Evolutionary conservation across 1,284 basidiomycete species (phyloP).

Genomic region (Tausonia pullulans): DNA sequence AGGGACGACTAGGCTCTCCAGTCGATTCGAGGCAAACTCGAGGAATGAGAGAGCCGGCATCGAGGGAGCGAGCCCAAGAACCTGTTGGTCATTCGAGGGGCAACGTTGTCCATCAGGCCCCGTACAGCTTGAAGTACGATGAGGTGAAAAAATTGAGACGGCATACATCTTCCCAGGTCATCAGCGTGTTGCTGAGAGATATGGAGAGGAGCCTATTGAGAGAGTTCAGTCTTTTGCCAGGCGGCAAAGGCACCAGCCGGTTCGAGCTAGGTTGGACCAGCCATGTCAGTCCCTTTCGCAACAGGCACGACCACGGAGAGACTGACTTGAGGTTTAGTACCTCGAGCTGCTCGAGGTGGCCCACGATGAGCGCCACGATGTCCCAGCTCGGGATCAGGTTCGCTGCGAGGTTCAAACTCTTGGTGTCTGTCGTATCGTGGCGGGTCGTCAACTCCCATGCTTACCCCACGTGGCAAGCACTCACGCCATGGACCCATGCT

Average conservation of each 20-base stretch:
- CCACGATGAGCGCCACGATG: slow-evolving; percentile 51
- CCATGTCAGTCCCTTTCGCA: neutral
- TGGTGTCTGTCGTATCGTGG: slow-evolving; percentile 46
- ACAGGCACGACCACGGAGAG: slow-evolving; percentile 7
- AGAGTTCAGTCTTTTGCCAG: slow-evolving; percentile 23
- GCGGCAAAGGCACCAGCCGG: slow-evolving; percentile 21
- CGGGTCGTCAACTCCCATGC: slow-evolving; percentile 1
- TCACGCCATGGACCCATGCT: slow-evolving; percentile 44
- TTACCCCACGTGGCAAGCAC: neutral
- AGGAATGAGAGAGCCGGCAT: neutral
- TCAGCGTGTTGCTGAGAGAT: slow-evolving; percentile 60
- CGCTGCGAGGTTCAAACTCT: slow-evolving; percentile 67
- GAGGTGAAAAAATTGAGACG: too few relatives aligned
- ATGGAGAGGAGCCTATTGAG: slow-evolving; percentile 28
- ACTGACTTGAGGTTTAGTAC: slow-evolving; percentile 64
- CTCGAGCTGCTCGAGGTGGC: slow-evolving; percentile 52
- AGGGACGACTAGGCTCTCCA: neutral
- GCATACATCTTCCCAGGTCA: slow-evolving; percentile 56
- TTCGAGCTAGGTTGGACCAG: slow-evolving; percentile 9
- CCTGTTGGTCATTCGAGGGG: neutral
- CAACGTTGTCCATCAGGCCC: neutral
- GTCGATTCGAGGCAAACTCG: neutral
- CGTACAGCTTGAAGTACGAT: neutral
- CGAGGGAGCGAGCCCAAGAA: neutral
- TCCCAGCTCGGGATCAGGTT: slow-evolving; percentile 67